Percentiles rank a stretch among this genome's conserved stretches.
Evolutionary conservation across 2,329 filamentous ascomycete genomes (phyloP).

Genomic region (Diaporthe destruens): DNA sequence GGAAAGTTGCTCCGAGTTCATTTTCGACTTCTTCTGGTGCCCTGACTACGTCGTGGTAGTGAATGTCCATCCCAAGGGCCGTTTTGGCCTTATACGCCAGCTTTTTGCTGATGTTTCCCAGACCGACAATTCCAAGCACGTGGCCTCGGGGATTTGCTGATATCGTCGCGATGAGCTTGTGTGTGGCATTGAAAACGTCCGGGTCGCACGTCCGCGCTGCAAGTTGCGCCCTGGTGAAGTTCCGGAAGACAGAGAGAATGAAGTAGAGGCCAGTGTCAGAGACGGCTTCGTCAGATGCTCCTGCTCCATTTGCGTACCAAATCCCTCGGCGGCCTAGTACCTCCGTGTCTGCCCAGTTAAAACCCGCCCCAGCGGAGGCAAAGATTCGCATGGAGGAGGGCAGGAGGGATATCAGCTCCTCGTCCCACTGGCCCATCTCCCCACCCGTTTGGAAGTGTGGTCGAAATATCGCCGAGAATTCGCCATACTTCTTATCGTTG

Average conservation of each 20-base stretch:
- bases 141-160: slow-evolving; percentile 63
- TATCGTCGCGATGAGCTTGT: slow-evolving; percentile 58
- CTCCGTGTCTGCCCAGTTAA: slow-evolving; percentile 69
- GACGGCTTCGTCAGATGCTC: slow-evolving; percentile 58
- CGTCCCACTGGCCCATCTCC: slow-evolving; percentile 46
- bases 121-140: slow-evolving; percentile 64
- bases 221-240: slow-evolving; percentile 61
- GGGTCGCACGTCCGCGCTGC: slow-evolving; percentile 59
- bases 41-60: slow-evolving; percentile 61
- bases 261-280: slow-evolving; percentile 58
- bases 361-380: slow-evolving; percentile 69
- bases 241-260: slow-evolving; percentile 62
- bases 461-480: slow-evolving; percentile 53
- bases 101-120: slow-evolving; percentile 61
- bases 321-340: slow-evolving; percentile 53
- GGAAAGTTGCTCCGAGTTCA: slow-evolving; percentile 48
- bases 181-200: slow-evolving; percentile 55
- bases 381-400: slow-evolving; percentile 68
- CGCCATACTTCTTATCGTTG: slow-evolving; percentile 59
- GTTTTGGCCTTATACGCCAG: slow-evolving; percentile 59
- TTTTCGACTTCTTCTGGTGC: slow-evolving; percentile 48
- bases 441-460: slow-evolving; percentile 45
- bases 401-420: slow-evolving; percentile 58
- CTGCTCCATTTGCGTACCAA: slow-evolving; percentile 59
- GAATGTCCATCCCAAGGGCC: slow-evolving; percentile 66